Base-by-base conservation (phyloP, 2,329 filamentous ascomycete genomes). In the Bertia moriformis region DNA sequence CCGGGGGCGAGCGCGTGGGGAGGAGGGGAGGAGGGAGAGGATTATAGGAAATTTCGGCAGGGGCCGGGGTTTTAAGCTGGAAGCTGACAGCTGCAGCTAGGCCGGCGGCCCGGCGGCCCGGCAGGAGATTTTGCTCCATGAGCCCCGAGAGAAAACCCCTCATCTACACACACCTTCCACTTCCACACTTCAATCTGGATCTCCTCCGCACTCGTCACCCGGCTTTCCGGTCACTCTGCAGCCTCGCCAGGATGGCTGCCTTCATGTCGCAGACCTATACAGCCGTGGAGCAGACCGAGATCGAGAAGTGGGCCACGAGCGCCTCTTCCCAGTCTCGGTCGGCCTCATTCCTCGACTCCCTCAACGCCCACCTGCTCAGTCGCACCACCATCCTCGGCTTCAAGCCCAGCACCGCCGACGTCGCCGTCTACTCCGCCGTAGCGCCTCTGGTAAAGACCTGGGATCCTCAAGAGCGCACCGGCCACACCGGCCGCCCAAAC, bases 401-500 rank as follows among this genome's bases (percentile, higher is more conserved):
- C 57, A 95, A 95, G 67, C 86, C 88, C 40, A 93, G 84, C 49
- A 74, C 83, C 55, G 88, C 86, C 45, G 88, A 95, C 52, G 69
- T 91, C 42, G 82, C 83, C 48, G 68, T 91, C 52, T 95, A 91
- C 68, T 69, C 83, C 46, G 71, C 79, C 40, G 69, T 94, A 22
- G 81, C 80, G 1, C 82, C 86, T 10, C 55, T 81, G 29, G 84
- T 94, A 43, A 73, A 80, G 53, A 66, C 69, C 46, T 96, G 89
- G 89, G 73, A 72, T 2, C 63, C 81, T 37, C 87, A 95, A 63
- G 76, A 94, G 70, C 77, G 84, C 54, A 93, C 89, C 17, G 89
- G 89, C 45, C 77, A 93, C 64, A 72, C 85, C 46, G 89, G 89
- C 44, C 81, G 81, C 59, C 87, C 93, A 45, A 79, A 95, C 62